Conservation (phyloP, 305 asterid species). For the Fraxinus greggii region DNA sequence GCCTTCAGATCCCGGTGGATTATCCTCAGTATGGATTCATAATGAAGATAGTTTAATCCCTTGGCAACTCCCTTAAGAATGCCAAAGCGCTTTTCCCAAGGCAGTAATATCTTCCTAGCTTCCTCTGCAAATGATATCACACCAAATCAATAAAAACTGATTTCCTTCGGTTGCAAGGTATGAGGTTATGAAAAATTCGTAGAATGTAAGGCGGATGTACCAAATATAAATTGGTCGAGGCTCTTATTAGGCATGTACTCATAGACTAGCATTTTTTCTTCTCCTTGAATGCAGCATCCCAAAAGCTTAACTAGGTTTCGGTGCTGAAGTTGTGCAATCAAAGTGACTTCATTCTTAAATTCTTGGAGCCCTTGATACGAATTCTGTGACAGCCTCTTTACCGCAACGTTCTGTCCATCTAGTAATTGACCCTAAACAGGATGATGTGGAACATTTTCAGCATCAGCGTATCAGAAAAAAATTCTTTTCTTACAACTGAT, state of each 20-base stretch:
- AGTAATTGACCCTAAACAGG: slow-evolving; percentile 29
- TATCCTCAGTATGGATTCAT: slow-evolving; percentile 42
- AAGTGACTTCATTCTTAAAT: slow-evolving; percentile 40
- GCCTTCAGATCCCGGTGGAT: slow-evolving; percentile 51
- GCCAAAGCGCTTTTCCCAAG: slow-evolving; percentile 30
- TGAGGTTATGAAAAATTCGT: not conserved
- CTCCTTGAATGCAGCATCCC: slow-evolving; percentile 40
- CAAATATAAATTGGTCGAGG: slow-evolving; percentile 41
- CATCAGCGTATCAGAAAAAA: not conserved
- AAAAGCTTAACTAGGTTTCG: slow-evolving; percentile 43
- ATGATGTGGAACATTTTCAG: not conserved
- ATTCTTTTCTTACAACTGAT: not conserved
- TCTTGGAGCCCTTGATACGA: slow-evolving; percentile 41
- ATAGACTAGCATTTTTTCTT: slow-evolving; percentile 33
- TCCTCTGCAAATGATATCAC: slow-evolving; percentile 21
- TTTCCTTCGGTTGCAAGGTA: not conserved
- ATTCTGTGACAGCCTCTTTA: slow-evolving; percentile 28
- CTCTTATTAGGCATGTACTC: slow-evolving; percentile 31
- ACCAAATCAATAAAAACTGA: not conserved
- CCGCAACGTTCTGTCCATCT: slow-evolving; percentile 40
- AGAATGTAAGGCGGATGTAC: slow-evolving; percentile 11
- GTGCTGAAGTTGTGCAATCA: slow-evolving; percentile 45
- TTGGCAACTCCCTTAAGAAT: slow-evolving; percentile 45
- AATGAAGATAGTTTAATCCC: slow-evolving; percentile 46
- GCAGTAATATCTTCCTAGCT: slow-evolving; percentile 21